Base-by-base conservation (phyloP, 179 eudicot species). In the Actinidia polygama region DNA sequence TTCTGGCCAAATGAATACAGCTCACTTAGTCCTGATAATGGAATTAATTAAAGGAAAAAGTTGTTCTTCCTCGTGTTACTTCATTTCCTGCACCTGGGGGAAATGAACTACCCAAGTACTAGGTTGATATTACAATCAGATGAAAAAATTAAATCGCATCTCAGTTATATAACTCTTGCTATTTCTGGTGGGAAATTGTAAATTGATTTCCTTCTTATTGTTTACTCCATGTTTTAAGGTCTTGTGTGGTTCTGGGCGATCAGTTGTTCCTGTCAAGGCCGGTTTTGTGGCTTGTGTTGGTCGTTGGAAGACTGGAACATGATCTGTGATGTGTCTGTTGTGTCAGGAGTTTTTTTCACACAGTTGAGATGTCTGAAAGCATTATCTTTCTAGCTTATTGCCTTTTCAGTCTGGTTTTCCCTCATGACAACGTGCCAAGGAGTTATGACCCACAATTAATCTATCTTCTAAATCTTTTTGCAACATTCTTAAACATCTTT, bases 221-320 rank as follows among this genome's bases (percentile, higher is more conserved):
- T n/a, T 8, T 10, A 50, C 54, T 6, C 10, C 54, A 50, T 55
- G 0, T 54, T 54, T 4, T 75, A 30, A 16, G n/a, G 6, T 78
- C 57, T 36, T 61, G 80, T 78, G 80, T 78, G 80, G 80, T 47
- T 78, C 80, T 46, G 80, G 80, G 57, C 67, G 80, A 21, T 78
- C 80, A 46, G 80, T 78, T 21, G 80, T 57, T 46, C 80, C 80
- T n/a, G 62, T 78, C 71, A 78, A 78, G 80, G 80, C 80, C 0
- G 80, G 80, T 62, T 78, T 78, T 11, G 79, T 76, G 12, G 83
- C 83, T 0, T 77, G 83, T 14, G 83, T 80, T 47, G 83, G 83
- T 21, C 77, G 83, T 18, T 55, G 83, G 23, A 80, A 80, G 57
- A 26, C 83, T 44, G 83, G 83, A 21, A 80, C 83, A 21, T 80